Conservation (phyloP, 2,329 filamentous ascomycete genomes). For the Fusarium sp. region DNA sequence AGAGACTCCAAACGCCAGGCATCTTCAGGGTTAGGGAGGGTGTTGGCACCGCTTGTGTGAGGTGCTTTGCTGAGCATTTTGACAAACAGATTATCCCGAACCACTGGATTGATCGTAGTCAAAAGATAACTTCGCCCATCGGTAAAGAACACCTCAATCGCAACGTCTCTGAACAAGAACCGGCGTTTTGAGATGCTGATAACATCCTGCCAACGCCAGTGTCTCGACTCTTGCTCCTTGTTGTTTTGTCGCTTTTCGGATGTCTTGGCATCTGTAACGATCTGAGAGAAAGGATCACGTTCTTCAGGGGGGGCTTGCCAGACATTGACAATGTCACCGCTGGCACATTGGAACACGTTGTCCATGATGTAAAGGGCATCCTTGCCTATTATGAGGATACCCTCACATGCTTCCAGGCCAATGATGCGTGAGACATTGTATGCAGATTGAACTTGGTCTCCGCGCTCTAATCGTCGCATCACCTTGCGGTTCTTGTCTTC, state of each 20-base stretch:
- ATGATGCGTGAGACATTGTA: conserved; percentile 96
- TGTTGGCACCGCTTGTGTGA: conserved; percentile 77
- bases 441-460: conserved; percentile 91
- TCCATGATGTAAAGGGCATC: conserved; percentile 94
- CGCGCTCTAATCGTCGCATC: conserved; percentile 90
- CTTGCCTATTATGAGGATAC: conserved; percentile 92
- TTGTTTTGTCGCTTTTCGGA: conserved; percentile 69
- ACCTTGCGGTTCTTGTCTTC: conserved; percentile 99
- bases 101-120: conserved; percentile 78
- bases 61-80: conserved; percentile 83
- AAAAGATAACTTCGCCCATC: conserved; percentile 95
- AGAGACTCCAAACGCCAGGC: conserved; percentile 91
- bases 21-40: conserved; percentile 83
- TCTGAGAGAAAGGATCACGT: conserved; percentile 92
- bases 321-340: conserved; percentile 96
- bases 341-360: conserved; percentile 93
- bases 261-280: conserved; percentile 78
- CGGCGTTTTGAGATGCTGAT: conserved; percentile 96
- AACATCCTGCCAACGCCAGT: conserved; percentile 94
- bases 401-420: conserved; percentile 92
- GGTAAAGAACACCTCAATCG: conserved; percentile 96
- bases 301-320: conserved; percentile 94
- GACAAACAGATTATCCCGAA: conserved; percentile 83
- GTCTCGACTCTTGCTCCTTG: conserved; percentile 81
- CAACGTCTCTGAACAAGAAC: conserved; percentile 94